A percentile compares a stretch with the other conserved stretches of the same genome.
phyloP scores from a whole-genome alignment of 164 flowering plant species.

The Berberis vulgaris region DNA sequence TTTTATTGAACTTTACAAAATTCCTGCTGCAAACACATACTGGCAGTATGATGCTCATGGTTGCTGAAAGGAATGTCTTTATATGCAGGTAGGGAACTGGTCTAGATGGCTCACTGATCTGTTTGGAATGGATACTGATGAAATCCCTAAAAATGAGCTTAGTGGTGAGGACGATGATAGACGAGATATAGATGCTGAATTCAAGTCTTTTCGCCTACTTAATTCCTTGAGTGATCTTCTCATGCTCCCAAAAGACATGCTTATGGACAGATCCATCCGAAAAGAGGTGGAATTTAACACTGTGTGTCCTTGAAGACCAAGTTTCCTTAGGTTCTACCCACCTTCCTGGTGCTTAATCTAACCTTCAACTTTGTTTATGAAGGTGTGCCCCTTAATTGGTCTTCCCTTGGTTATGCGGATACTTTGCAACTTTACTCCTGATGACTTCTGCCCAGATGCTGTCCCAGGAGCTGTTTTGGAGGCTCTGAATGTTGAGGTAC shows the following conservation, averaged over 20 bases:
- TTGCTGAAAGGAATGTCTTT: neutral
- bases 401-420: slow-evolving; percentile 71
- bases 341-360: neutral
- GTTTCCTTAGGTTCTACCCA: neutral
- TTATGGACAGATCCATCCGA: slow-evolving; percentile 71
- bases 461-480: slow-evolving; percentile 92
- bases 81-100: slow-evolving; percentile 88
- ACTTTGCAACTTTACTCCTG: slow-evolving; percentile 95
- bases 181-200: slow-evolving; percentile 22
- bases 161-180: slow-evolving; percentile 20
- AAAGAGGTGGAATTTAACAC: slow-evolving; percentile 50
- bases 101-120: slow-evolving; percentile 71
- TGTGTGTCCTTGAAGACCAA: neutral
- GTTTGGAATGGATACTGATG: slow-evolving; percentile 57
- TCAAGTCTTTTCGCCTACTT: slow-evolving; percentile 62
- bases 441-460: slow-evolving; percentile 95
- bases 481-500: slow-evolving; percentile 87
- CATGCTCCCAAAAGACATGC: slow-evolving; percentile 99
- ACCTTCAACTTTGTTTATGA: neutral
- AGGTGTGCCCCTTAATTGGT: slow-evolving; percentile 88
- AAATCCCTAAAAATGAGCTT: slow-evolving; percentile 20
- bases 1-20: too few relatives aligned
- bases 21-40: too few relatives aligned
- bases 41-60: neutral
- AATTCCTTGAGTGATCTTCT: slow-evolving; percentile 84